Evolutionary conservation across 345 rosid genomes (phyloP), one percentile per base, ranked within the genome.

Genomic region (Arabidopsis suecica): DNA sequence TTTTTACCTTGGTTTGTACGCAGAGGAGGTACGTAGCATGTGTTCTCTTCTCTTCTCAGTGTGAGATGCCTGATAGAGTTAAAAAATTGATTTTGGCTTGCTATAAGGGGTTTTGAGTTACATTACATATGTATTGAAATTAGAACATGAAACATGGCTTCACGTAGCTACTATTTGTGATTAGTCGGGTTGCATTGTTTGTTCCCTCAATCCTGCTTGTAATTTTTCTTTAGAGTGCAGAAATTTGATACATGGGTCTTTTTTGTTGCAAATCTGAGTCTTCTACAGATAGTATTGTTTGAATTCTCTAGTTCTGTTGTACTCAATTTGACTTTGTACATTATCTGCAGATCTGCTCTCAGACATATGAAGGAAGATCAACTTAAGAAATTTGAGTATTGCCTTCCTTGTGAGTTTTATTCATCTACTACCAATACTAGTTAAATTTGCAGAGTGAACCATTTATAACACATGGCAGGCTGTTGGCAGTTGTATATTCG

Each of bases 331-430:
- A 57, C 54, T 50, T 58, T 82, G 61, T 65, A 12, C 68, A 69
- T 40, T 68, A 65, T 80, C 25, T 84, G 86, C 86, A 96, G 99
- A 84, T 71, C 89, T 79, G 96, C 99, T 85, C 80, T 96, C 80
- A 91, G 85, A 79, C 96, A 84, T 70, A 71, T 96, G 88, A 96
- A 96, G 86, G 81, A 87, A 80, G 99, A 93, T 7, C 93, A 84
- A 2, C 50, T 95, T 71, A 95, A 95, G 86, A 87, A 89, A 84
- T 95, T 83, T 28, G 98, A 93, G 78, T 95, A 95, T 73, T 90
- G 97, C 85, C 76, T 95, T 67, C 99, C 99, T 69, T 93, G 99
- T 95, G 77, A 93, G 98, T 90, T 76, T 73, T n/a, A 40, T 78
- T 25, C 54, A 50, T 71, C 55, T 60, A n/a, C 72, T 10, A 25